Evolutionary conservation across 2,329 filamentous ascomycete genomes (phyloP), one percentile per base, ranked within the genome.

Genomic region (Claviceps sp.): DNA sequence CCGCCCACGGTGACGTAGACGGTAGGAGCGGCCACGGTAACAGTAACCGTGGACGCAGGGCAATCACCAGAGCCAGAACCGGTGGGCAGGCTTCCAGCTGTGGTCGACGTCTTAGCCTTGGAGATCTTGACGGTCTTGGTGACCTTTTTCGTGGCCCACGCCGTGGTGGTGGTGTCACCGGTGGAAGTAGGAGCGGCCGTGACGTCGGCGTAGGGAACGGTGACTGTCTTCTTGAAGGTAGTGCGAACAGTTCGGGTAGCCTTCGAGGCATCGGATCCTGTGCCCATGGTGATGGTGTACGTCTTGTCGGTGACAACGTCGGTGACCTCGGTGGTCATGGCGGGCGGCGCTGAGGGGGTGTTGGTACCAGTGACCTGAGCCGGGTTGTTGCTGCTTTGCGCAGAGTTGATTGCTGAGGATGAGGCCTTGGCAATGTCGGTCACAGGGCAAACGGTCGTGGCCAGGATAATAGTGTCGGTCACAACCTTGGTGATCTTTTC

Each of bases 371-470:
- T 34, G 4, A 34, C 30, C 30, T 34, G 30, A 57, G 73, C 52
- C 38, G 69, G 65, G 43, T 34, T 16, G 43, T n/a, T 30, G 44
- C 44, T 37, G 37, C 10, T 34, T 34, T 34, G 30, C 30, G 30
- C 30, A 34, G 30, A 34, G 30, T 11, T 34, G 30, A 34, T 34
- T 11, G 30, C 30, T 4, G 30, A 34, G 30, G 69, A 67, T 26
- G 70, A 68, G 64, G 73, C 69, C 55, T 62, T 62, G 48, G 59
- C 60, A 34, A 67, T 70, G 47, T 71, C 69, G 34, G 65, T 56
- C 54, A 74, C 66, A 56, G 74, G 73, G 68, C 73, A 75, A 58
- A 75, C 65, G 38, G 65, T 68, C 55, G 65, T 66, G 55, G 68
- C 69, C 57, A 72, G 60, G 30, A 34, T 34, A 41, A 64, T 59